Evolutionary conservation across 768 basidiomycete genomes (phyloP), one percentile per base, ranked within the genome.

Genomic region (Boletellus ananas): DNA sequence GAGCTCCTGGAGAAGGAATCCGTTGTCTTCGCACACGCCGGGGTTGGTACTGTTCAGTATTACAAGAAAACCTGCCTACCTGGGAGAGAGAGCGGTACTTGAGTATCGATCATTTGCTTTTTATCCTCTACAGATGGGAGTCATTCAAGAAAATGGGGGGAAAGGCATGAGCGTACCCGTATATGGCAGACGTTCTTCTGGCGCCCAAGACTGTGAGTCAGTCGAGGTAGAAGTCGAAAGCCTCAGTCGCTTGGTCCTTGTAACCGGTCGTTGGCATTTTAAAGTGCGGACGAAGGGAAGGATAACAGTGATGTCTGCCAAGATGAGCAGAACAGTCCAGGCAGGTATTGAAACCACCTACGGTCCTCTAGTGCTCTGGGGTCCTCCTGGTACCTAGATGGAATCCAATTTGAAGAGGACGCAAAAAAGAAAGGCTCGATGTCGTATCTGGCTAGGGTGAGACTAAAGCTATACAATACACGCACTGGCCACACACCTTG

Each of bases 361-460:
- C 75, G 75, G 46, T 76, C 74, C 41, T 62, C 55, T 17, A 57
- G 54, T n/a, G 50, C 49, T n/a, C 50, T 56, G 8, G 58, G 40
- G 17, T 68, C 67, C 59, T 75, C 73, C 55, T 68, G 71, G 51
- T 73, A 76, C 40, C 71, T 69, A 1, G 72, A 69, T 1, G 74
- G 72, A 33, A 71, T 74, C 64, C 70, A 68, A 50, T 74, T 72
- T 13, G 68, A 35, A 1, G 74, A 73, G 1, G 72, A 74, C 7
- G 72, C 68, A 39, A 73, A 76, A 54, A 72, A 76, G 53, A 75
- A 74, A 1, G 74, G 73, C 53, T 76, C 74, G 25, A 75, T 55
- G 44, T 70, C 67, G 51, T 68, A 73, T 51, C 75, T 76, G 34
- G 8, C 12, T 9, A 4, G 31, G 21, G 38, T 49, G 9, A 66